Conservation (phyloP, 108 stramenopile species). For the Nitzschia sp. region DNA sequence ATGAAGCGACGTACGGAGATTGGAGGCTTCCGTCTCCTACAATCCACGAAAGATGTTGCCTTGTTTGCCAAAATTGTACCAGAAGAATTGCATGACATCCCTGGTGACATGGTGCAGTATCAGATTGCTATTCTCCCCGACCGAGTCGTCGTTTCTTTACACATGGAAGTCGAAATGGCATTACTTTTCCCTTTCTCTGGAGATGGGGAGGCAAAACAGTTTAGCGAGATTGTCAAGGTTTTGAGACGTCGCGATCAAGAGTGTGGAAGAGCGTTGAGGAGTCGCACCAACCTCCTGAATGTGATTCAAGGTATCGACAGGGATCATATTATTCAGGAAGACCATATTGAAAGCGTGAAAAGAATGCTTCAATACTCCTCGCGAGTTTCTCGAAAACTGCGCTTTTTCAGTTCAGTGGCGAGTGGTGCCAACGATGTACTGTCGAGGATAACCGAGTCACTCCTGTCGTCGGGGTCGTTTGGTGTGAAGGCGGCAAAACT, state of each 20-base stretch:
- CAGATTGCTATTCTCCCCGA: conserved; percentile 44
- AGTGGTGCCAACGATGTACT: conserved; percentile 51
- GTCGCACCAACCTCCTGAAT: conserved; percentile 57
- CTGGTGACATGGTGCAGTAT: conserved; percentile 62
- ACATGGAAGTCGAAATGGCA: conserved; percentile 67
- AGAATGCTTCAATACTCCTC: conserved; percentile 63
- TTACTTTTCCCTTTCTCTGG: conserved; percentile 49
- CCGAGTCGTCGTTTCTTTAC: conserved; percentile 59
- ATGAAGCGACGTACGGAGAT: conserved; percentile 62
- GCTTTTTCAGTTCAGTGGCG: conserved; percentile 50
- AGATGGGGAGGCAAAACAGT: conserved; percentile 23
- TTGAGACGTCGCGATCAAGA: conserved; percentile 64
- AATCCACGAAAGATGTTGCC: conserved; percentile 48
- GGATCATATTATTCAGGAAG: neutral
- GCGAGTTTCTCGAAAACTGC: conserved; percentile 46
- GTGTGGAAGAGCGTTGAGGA: conserved; percentile 63
- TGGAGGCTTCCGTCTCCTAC: conserved; percentile 58
- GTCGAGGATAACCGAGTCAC: conserved; percentile 35
- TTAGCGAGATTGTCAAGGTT: conserved; percentile 49
- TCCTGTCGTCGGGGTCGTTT: conserved; percentile 49
- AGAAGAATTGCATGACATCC: conserved; percentile 15
- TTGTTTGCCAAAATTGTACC: conserved; percentile 67
- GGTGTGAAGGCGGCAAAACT: conserved; percentile 49
- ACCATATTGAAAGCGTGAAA: conserved; percentile 47
- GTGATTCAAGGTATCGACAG: conserved; percentile 24